Conservation (phyloP, 73 alveolate species). For the Paramecium sonneborni region DNA sequence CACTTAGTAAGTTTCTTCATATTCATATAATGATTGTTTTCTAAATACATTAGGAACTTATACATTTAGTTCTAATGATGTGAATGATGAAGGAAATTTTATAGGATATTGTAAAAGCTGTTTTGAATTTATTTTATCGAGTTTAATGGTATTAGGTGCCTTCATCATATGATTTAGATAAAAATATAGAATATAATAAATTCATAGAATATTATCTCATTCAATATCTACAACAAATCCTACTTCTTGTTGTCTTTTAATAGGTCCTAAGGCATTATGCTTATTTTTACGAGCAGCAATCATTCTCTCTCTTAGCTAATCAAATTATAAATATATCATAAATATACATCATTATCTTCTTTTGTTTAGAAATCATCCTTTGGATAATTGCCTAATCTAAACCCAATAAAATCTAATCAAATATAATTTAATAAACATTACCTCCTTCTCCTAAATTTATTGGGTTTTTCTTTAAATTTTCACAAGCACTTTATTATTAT, state of each 20-base stretch:
- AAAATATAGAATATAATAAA: not conserved
- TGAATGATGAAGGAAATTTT: not conserved
- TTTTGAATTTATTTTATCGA: not conserved
- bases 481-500: not conserved
- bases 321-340: not conserved
- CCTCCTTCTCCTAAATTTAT: conserved; percentile 36
- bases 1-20: not conserved
- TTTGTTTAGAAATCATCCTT: conserved; percentile 37
- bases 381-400: not conserved
- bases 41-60: not conserved
- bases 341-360: conserved; percentile 45
- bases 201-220: conserved; percentile 1
- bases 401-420: conserved; percentile 29
- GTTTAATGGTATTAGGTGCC: not conserved
- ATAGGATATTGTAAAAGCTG: not conserved
- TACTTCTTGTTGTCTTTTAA: not conserved
- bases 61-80: not conserved
- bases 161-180: not conserved
- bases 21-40: not conserved
- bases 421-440: not conserved
- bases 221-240: not conserved
- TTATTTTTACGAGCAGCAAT: conserved; percentile 13
- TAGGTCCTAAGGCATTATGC: not conserved
- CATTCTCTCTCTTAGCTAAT: conserved; percentile 9
- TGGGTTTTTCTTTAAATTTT: conserved; percentile 9